Conservation (phyloP, 139 green algal genomes). For the Pseudopediastrum boryanum region DNA sequence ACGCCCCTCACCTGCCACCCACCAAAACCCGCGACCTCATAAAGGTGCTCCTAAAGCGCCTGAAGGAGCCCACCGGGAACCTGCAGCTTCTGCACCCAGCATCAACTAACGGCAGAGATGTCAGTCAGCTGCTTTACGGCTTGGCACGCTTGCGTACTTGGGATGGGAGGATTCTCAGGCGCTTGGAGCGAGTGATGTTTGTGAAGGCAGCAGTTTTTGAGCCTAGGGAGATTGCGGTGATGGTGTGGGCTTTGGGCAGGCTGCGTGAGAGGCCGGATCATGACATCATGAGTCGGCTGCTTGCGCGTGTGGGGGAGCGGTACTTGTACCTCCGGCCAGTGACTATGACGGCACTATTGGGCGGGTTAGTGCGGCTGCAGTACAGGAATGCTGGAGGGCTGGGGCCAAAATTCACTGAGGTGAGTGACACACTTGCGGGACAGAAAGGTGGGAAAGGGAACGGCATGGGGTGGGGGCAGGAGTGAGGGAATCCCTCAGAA, state of each 20-base stretch:
- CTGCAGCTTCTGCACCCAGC: conserved; percentile 23
- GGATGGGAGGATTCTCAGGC: not conserved
- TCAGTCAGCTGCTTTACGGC: conserved; percentile 34
- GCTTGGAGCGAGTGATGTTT: not conserved
- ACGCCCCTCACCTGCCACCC: not conserved
- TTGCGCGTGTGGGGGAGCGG: not conserved
- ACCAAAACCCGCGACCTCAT: not conserved
- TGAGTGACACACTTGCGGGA: too few relatives aligned
- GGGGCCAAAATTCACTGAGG: too few relatives aligned
- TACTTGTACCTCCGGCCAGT: conserved; percentile 13
- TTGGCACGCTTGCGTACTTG: conserved; percentile 1
- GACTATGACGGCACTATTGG: conserved; percentile 4
- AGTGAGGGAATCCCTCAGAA: too few relatives aligned
- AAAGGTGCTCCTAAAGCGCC: not conserved
- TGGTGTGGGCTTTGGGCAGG: conserved; percentile 20
- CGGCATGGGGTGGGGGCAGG: too few relatives aligned
- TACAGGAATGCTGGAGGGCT: too few relatives aligned
- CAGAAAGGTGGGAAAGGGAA: too few relatives aligned
- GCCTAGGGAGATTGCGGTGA: conserved; percentile 12
- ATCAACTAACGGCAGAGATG: not conserved
- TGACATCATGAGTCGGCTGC: not conserved
- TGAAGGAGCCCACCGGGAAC: not conserved
- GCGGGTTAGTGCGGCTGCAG: not conserved
- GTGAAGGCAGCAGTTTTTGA: conserved; percentile 12
- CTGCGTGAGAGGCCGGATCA: not conserved